Conservation (phyloP, 768 basidiomycete species). For the Podaxis pistillaris region DNA sequence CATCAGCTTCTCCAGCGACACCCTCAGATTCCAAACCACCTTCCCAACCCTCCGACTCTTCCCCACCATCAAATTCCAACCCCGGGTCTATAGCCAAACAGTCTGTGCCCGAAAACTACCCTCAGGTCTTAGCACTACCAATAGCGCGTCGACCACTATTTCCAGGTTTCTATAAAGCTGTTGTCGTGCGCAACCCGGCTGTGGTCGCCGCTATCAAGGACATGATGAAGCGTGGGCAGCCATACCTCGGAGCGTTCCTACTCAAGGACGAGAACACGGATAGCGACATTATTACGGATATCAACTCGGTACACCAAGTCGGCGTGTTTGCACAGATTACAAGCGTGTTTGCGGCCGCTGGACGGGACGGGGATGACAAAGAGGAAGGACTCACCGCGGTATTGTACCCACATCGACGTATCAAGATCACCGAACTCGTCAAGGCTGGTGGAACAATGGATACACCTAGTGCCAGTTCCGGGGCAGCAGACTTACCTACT, state of each 20-base stretch:
- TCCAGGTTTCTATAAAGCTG: constrained; percentile 98
- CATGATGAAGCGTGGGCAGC: constrained; percentile 95
- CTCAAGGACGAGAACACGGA: constrained; percentile 93
- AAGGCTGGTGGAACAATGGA: constrained; percentile 50
- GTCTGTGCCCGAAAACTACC: constrained; percentile 87
- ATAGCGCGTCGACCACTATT: constrained; percentile 95
- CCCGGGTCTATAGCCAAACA: constrained; percentile 73
- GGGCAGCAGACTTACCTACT: not conserved
- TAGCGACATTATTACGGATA: constrained; percentile 87
- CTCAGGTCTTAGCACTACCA: constrained; percentile 91
- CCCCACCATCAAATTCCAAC: constrained; percentile 31
- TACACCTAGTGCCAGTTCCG: constrained; percentile 4
- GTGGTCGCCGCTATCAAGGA: constrained; percentile 95
- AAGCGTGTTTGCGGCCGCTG: constrained; percentile 73
- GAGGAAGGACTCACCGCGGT: constrained; percentile 94
- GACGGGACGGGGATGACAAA: constrained; percentile 56
- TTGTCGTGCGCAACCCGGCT: constrained; percentile 85
- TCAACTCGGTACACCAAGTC: constrained; percentile 86
- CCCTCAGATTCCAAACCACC: constrained; percentile 22
- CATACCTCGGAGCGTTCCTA: constrained; percentile 95
- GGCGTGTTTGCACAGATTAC: constrained; percentile 98
- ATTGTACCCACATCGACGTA: constrained; percentile 89
- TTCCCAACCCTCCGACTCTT: constrained; percentile 18
- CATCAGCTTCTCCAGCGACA: constrained; percentile 17
- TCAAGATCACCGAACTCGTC: constrained; percentile 84